Base-by-base conservation (phyloP, 2,329 filamentous ascomycete species). In the Paracoccidioides lutzii region DNA sequence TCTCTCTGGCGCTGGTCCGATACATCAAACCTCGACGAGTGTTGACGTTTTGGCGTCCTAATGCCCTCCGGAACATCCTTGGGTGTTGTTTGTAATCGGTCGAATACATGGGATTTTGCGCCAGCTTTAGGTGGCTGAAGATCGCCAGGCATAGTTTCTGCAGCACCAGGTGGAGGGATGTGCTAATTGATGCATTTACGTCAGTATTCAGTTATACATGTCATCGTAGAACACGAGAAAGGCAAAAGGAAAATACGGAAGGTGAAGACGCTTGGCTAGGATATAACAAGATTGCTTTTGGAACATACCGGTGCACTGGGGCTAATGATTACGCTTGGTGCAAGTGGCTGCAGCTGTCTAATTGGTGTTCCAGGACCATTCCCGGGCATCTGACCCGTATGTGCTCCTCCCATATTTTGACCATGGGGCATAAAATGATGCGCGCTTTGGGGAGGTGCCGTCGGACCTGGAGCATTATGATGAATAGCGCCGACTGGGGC, bases 91-190 rank as follows among this genome's bases (percentile, higher is more conserved):
- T 96, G 90, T 59, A 96, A 81, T 59, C 89, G 82, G 70, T 94
- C 88, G 72, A 90, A 94, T 65, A 94, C 82, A 64, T 89, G 76
- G 22, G 89, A 93, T 77, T 97, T 97, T 67, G 87, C 82, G 55
- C 89, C 89, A 45, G 88, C 85, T 73, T 96, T 95, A 15, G 93
- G 93, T 54, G 93, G 93, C 35, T 90, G 89, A 57, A 98, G 83
- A 69, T 98, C 93, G 67, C 94, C 89, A 53, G 93, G 93, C 91
- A 98, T 97, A 5, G 91, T 96, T 75, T 98, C 93, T 61, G 90
- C 87, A 57, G 90, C 86, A 62, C 93, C 93, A 50, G 93, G 93
- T 59, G 90, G 90, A 52, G 93, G 90, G 46, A 93, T 78, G 74
- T 98, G 93, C 90, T 93, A 65, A 55, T 38, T 38, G 32, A n/a